Evolutionary conservation across 176 grass and related monocot genomes (phyloP), one percentile per base, ranked within the genome.

Genomic region (Aegilops umbellulata): DNA sequence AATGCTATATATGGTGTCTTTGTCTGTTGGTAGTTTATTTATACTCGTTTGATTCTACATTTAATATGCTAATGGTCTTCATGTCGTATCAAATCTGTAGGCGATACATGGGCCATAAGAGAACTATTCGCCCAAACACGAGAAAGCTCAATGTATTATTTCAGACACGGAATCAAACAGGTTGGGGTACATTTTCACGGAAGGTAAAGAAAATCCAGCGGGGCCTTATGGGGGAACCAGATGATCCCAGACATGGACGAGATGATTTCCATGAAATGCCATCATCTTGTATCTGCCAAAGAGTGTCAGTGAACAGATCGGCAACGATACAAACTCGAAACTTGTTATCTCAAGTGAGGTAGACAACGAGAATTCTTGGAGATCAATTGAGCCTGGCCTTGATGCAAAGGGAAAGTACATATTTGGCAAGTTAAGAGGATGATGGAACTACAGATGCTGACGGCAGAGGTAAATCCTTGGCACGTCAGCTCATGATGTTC

Each of bases 261-360:
- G 91, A 87, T 63, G 96, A 98, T 51, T 95, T 98, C 32, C 88
- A 95, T 90, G 97, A 98, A 77, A 95, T 94, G 77, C 97, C 97
- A 42, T 92, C 88, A 58, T 77, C 93, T 51, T 98, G 93, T 67
- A 91, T 98, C 74, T 98, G 97, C 60, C 66, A 77, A 74, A 91
- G 88, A 80, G 81, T 82, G 46, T 60, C 67, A 39, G 11, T 12
- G 2, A 90, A 82, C 46, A 87, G 69, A 88, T 88, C 84, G 3
- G 23, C 74, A 6, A 84, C 17, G 7, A 24, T 55, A 1, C 60
- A 63, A 85, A 70, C 69, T 38, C 22, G 24, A 62, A 81, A 64
- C 12, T 47, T 62, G 76, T 24, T 35, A 84, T 0, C 3, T 44
- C 67, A 29, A 62, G 15, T 51, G 77, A 23, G 22, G 15, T 80